Conservation (phyloP, 805 yeast species). For the Pichia nakasei region DNA sequence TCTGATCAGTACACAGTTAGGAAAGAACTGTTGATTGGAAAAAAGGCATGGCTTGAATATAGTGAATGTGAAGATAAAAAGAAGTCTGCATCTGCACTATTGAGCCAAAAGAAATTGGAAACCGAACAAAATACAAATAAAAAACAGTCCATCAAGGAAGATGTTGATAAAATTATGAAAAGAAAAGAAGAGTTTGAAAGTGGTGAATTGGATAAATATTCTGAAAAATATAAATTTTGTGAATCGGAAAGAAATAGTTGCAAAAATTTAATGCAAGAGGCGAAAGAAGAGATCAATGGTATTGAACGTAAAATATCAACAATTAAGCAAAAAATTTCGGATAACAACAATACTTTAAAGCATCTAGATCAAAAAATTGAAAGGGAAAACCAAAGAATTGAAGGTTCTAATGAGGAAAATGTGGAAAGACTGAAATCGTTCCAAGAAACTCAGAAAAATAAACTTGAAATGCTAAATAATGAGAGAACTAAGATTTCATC, state of each 20-base stretch:
- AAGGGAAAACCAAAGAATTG: slow-evolving; percentile 32
- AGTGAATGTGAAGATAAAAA: slow-evolving; percentile 18
- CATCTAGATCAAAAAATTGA: slow-evolving; percentile 15
- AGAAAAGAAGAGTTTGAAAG: slow-evolving; percentile 7
- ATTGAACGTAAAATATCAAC: slow-evolving; percentile 1
- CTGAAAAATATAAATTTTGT: neutral
- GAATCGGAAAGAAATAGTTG: neutral
- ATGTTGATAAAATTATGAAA: slow-evolving; percentile 8
- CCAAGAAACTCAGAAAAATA: slow-evolving; percentile 14
- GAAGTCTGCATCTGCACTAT: slow-evolving; percentile 16
- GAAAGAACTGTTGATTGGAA: slow-evolving; percentile 37
- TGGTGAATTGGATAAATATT: slow-evolving; percentile 5
- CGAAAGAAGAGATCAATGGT: slow-evolving; percentile 10
- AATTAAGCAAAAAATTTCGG: slow-evolving; percentile 12
- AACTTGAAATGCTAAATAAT: slow-evolving; percentile 6
- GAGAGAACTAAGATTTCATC: slow-evolving; percentile 11
- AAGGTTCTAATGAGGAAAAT: slow-evolving; percentile 35
- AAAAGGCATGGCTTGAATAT: slow-evolving; percentile 40
- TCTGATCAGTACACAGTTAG: slow-evolving; percentile 33
- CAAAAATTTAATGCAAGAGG: slow-evolving; percentile 10
- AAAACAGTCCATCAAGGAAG: neutral
- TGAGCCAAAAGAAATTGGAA: slow-evolving; percentile 1
- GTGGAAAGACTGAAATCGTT: slow-evolving; percentile 25
- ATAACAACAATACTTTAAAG: neutral
- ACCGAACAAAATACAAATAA: neutral